Conservation (phyloP, 2,329 filamentous ascomycete species). For the Pseudopyricularia cyperi region DNA sequence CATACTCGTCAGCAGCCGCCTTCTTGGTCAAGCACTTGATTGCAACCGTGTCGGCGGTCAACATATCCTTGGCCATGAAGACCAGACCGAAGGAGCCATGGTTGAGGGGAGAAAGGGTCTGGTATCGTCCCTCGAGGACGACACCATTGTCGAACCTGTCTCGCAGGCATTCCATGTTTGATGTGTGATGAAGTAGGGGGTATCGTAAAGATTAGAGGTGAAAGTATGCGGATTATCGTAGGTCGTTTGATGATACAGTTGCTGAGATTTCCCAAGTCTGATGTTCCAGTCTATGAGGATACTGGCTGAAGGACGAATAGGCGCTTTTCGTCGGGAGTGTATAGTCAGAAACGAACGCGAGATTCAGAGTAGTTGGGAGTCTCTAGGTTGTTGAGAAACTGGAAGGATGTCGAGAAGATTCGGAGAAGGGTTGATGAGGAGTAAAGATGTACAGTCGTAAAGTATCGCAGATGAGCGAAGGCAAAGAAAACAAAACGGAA, state of each 20-base stretch:
- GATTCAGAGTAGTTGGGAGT: neutral
- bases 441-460: constrained; percentile 14
- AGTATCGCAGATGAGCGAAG: constrained; percentile 7
- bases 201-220: constrained; percentile 9
- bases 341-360: constrained; percentile 1
- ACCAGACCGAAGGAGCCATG: constrained; percentile 99
- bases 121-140: constrained; percentile 77
- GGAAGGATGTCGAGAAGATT: constrained; percentile 13
- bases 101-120: constrained; percentile 87
- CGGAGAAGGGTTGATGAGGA: constrained; percentile 7
- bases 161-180: constrained; percentile 69
- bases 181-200: constrained; percentile 3
- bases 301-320: neutral
- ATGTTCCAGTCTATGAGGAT: constrained; percentile 5
- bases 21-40: constrained; percentile 94
- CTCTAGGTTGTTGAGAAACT: neutral
- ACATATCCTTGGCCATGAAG: constrained; percentile 74
- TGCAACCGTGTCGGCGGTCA: constrained; percentile 69
- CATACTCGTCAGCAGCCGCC: constrained; percentile 44
- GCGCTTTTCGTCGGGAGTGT: constrained; percentile 4
- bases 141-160: constrained; percentile 68
- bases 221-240: constrained; percentile 10
- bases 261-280: constrained; percentile 6
- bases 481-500: constrained; percentile 15
- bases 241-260: constrained; percentile 12